Percentiles rank a stretch among this genome's conserved stretches.
Evolutionary conservation across 441 rosid species (phyloP).

Genomic region (Metrosideros polymorpha): DNA sequence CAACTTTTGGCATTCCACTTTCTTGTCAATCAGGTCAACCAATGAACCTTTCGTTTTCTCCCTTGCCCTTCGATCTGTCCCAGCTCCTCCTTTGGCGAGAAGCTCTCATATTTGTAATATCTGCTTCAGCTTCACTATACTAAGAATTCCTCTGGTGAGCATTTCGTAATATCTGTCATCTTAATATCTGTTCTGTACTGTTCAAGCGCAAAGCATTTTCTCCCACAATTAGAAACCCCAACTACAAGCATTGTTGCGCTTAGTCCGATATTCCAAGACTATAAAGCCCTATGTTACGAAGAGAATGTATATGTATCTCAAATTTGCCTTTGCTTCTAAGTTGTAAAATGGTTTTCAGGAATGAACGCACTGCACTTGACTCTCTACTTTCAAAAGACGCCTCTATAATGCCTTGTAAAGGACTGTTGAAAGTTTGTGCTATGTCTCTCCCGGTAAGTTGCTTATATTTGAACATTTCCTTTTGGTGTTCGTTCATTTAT

Average conservation of each 20-base stretch:
- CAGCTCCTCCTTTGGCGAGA: neutral
- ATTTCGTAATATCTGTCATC: neutral
- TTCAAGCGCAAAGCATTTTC: neutral
- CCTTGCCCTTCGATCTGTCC: neutral
- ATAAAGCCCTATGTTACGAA: neutral
- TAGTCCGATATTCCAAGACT: neutral
- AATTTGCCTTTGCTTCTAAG: neutral
- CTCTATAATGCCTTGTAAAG: conserved; percentile 74
- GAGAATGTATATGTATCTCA: neutral
- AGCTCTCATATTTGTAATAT: neutral
- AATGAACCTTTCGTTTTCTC: neutral
- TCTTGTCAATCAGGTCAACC: neutral
- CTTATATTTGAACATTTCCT: neutral
- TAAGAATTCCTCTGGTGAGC: neutral
- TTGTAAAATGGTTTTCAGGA: conserved; percentile 40
- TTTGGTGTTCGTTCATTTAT: neutral
- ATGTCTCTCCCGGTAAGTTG: conserved; percentile 77
- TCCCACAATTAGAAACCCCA: neutral
- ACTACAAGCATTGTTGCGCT: neutral
- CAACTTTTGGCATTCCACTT: neutral
- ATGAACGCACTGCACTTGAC: conserved; percentile 65
- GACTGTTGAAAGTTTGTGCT: conserved; percentile 72
- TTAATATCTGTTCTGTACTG: neutral
- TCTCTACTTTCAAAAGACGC: conserved; percentile 57
- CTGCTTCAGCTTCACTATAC: neutral